Base-by-base conservation (phyloP, 805 yeast species). In the Sugiyamaella boreocaroliniensis region DNA sequence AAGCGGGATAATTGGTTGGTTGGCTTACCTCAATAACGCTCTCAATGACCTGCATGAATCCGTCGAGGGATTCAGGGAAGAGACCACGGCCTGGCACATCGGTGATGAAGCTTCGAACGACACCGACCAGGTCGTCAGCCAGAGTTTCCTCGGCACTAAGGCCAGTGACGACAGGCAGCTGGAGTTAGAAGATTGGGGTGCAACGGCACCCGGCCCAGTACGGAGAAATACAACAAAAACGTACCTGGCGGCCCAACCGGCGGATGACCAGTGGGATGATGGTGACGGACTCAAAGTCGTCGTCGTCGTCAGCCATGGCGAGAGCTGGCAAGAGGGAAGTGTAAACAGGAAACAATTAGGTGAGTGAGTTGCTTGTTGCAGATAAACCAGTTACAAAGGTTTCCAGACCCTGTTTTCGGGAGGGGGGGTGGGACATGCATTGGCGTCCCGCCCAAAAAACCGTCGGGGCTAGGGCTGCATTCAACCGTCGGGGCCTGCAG, bases 101-200 rank as follows among this genome's bases (percentile, higher is more conserved):
- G 19, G 46, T 34, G 19, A 59, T 43, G 43, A 58, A 59, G 34
- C 48, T 45, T 14, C 54, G 49, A 11, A 48, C 43, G 9, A 51
- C 37, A 26, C 19, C 47, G 50, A 50, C 52, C 10, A 51, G 34
- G 22, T 52, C 58, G 43, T 52, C 54, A 9, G 47, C 47, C 16
- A 45, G 48, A 6, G 54, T 55, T 45, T 53, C 59, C n/a, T 52
- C 55, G 12, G 44, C 52, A n/a, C 45, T 49, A 29, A 45, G 43
- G 9, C 56, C 54, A 3, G 60, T 50, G 29, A 41, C 40, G 48
- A 40, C 44, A n/a, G 62, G 60, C 26, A 58, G 43, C 55, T 55
- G 45, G 15, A 29, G 16, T 47, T 18, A 11, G 29, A 37, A 4
- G 8, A 4, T 32, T 32, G 37, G 3, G 6, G 48, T 20, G 40